Conservation (phyloP, 345 rosid species). For the Arabidopsis thaliana region DNA sequence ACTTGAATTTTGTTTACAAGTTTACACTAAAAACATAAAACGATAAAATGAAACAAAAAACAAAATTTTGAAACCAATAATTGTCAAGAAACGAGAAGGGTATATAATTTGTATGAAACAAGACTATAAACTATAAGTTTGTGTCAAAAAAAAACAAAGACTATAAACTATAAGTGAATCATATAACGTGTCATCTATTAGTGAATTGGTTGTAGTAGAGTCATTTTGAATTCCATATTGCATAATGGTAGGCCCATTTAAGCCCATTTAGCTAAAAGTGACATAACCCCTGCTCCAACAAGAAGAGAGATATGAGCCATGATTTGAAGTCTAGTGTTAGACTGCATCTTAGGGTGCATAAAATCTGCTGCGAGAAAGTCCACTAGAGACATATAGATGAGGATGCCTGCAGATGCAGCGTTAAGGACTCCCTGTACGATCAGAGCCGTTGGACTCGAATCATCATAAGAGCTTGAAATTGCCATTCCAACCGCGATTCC, state of each 20-base stretch:
- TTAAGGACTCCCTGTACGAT: constrained; percentile 59
- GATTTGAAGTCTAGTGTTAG: constrained; percentile 49
- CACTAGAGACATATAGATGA: constrained; percentile 76
- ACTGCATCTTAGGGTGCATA: constrained; percentile 56
- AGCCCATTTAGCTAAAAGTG: constrained; percentile 50
- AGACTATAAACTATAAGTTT: neutral
- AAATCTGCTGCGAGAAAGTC: constrained; percentile 70
- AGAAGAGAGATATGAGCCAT: constrained; percentile 54
- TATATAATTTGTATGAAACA: neutral
- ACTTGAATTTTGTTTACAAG: constrained; percentile 5
- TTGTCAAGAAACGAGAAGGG: neutral
- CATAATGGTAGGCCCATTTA: constrained; percentile 3
- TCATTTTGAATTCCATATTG: neutral
- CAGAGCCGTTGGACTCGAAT: constrained; percentile 50
- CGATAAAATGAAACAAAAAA: neutral
- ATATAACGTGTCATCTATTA: neutral
- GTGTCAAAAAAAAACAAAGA: neutral
- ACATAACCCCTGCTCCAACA: constrained; percentile 61
- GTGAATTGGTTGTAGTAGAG: neutral
- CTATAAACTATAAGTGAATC: neutral
- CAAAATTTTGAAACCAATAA: neutral
- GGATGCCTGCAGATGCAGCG: constrained; percentile 67
- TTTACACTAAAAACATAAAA: neutral
- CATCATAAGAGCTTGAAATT: constrained; percentile 49
- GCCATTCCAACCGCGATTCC: constrained; percentile 65